phyloP scores from a whole-genome alignment of 495 filamentous ascomycete species.

The Baudoinia panamericana region DNA sequence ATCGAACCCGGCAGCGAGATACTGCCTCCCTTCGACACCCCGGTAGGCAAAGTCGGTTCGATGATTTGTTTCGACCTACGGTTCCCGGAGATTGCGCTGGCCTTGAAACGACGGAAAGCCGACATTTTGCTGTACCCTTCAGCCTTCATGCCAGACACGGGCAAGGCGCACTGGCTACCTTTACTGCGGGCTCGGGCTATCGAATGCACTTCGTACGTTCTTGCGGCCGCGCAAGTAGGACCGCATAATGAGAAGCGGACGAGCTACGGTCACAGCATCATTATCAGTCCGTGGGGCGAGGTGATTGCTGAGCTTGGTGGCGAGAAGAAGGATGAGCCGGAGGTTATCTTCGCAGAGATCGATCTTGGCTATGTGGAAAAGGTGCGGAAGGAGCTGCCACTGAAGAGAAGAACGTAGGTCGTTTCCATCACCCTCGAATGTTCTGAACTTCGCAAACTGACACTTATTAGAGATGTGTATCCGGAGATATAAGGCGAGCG shows the following conservation, averaged over 20 bases:
- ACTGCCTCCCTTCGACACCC: constrained; percentile 54
- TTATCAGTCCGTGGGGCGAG: constrained; percentile 78
- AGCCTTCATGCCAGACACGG: constrained; percentile 83
- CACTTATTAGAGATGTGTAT: constrained; percentile 43
- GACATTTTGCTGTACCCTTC: constrained; percentile 78
- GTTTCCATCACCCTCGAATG: not conserved
- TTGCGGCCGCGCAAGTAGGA: constrained; percentile 79
- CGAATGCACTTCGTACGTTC: constrained; percentile 75
- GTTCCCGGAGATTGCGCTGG: constrained; percentile 64
- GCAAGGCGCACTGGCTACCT: constrained; percentile 70
- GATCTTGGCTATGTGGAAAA: constrained; percentile 28
- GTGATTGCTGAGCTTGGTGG: constrained; percentile 52
- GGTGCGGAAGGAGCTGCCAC: constrained; percentile 32
- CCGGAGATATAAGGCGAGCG: constrained; percentile 36
- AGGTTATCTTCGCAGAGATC: constrained; percentile 35
- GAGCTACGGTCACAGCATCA: constrained; percentile 83
- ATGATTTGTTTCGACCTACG: constrained; percentile 85
- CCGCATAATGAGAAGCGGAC: constrained; percentile 62
- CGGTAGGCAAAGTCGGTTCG: constrained; percentile 60
- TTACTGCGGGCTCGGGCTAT: constrained; percentile 73
- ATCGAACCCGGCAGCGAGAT: constrained; percentile 49
- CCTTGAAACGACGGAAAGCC: constrained; percentile 52
- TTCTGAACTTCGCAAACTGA: not conserved
- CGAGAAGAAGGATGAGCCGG: constrained; percentile 37
- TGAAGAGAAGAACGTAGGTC: constrained; percentile 32